phyloP scores from a whole-genome alignment of 129 eudicot genomes.

The Sambucus nigra region DNA sequence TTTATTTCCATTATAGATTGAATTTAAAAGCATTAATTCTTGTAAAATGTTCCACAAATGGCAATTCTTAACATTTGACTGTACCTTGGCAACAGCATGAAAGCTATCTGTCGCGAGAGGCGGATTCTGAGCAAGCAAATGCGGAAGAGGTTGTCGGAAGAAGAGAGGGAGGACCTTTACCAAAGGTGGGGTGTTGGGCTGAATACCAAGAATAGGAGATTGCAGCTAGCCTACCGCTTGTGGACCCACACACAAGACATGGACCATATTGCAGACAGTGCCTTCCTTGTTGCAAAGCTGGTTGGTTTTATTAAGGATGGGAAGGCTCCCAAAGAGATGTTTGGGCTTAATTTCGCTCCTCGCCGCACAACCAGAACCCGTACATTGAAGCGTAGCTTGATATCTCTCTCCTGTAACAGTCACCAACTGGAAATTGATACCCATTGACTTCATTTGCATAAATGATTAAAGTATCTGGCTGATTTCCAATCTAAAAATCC shows the following conservation, averaged over 20 bases:
- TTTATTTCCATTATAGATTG: neutral
- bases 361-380: slow-evolving; percentile 33
- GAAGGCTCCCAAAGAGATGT: slow-evolving; percentile 69
- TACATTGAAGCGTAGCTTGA: slow-evolving; percentile 57
- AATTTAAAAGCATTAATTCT: too few species aligned
- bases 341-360: slow-evolving; percentile 67
- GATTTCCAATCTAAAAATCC: too few species aligned
- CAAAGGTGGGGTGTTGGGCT: slow-evolving; percentile 64
- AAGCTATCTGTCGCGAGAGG: slow-evolving; percentile 58
- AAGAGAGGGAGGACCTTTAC: slow-evolving; percentile 61
- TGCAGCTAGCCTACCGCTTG: slow-evolving; percentile 59
- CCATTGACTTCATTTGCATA: too few species aligned
- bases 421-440: too few species aligned
- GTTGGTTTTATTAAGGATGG: slow-evolving; percentile 47
- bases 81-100: slow-evolving; percentile 31
- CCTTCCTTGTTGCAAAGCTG: slow-evolving; percentile 68
- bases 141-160: slow-evolving; percentile 53
- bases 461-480: too few species aligned
- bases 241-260: slow-evolving; percentile 57
- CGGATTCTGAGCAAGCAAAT: slow-evolving; percentile 63
- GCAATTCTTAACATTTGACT: neutral
- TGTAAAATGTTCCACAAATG: neutral
- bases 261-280: slow-evolving; percentile 75
- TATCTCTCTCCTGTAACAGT: too few species aligned
- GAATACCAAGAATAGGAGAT: slow-evolving; percentile 58